A percentile compares a stretch with the other conserved stretches of the same genome.
Conservation (phyloP, 495 filamentous ascomycete species). For the Massariosphaeria phaeospora region DNA sequence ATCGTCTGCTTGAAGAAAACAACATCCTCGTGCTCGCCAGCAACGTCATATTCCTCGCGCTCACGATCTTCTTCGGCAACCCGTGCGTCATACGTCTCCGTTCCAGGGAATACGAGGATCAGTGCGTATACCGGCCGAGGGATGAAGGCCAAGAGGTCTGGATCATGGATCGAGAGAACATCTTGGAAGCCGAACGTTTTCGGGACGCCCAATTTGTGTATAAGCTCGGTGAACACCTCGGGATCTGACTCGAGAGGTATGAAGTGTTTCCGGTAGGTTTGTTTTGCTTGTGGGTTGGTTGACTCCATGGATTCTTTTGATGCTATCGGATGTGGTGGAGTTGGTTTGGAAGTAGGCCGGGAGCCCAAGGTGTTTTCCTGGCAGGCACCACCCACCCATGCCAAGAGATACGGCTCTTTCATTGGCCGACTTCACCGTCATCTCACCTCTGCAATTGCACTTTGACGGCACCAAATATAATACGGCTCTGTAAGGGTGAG, state of each 20-base stretch:
- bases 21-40: slow-evolving; percentile 22
- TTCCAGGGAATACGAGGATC: slow-evolving; percentile 31
- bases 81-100: slow-evolving; percentile 22
- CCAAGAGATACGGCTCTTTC: background rate
- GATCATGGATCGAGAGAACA: slow-evolving; percentile 36
- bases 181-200: slow-evolving; percentile 34
- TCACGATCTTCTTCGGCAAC: slow-evolving; percentile 37
- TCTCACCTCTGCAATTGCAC: too few species aligned
- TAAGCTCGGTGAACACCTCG: slow-evolving; percentile 42
- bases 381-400: too few species aligned
- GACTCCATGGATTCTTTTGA: background rate
- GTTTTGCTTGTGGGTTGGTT: background rate
- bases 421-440: background rate
- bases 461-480: too few species aligned
- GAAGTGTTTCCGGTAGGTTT: slow-evolving; percentile 26
- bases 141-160: slow-evolving; percentile 30
- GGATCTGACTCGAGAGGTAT: slow-evolving; percentile 38
- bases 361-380: too few species aligned
- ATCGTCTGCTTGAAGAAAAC: slow-evolving; percentile 40
- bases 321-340: background rate
- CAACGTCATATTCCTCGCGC: slow-evolving; percentile 32
- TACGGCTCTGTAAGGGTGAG: too few species aligned
- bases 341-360: background rate
- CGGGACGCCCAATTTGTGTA: slow-evolving; percentile 34
- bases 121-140: slow-evolving; percentile 31